phyloP scores from a whole-genome alignment of 176 grass and related monocot species.

The Musa beccarii region DNA sequence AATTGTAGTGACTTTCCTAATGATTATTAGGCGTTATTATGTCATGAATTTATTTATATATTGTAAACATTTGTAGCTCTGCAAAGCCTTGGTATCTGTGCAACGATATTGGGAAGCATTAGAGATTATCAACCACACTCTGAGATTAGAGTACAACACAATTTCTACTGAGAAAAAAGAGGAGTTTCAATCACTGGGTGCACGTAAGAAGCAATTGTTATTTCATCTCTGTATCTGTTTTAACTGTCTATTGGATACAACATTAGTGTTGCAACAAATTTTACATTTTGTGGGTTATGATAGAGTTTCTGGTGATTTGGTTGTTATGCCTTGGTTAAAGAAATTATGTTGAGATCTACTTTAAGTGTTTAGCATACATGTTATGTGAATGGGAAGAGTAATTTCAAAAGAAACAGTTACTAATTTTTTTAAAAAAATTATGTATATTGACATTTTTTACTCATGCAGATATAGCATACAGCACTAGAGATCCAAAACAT shows the following conservation, averaged over 20 bases:
- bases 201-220: constrained; percentile 41
- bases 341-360: too few species aligned
- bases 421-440: too few species aligned
- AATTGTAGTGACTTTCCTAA: not conserved
- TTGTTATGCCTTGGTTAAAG: not conserved
- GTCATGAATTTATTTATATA: constrained; percentile 1
- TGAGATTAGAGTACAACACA: constrained; percentile 68
- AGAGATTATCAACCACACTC: constrained; percentile 71
- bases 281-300: not conserved
- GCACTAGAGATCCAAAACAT: constrained; percentile 66
- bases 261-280: not conserved
- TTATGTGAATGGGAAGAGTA: too few species aligned
- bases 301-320: not conserved
- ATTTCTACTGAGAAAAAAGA: constrained; percentile 49
- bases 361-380: too few species aligned
- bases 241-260: not conserved
- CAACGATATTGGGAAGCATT: constrained; percentile 66
- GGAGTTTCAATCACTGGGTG: constrained; percentile 71
- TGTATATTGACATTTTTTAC: not conserved
- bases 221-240: constrained; percentile 3
- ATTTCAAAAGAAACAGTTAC: too few species aligned
- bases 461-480: constrained; percentile 80
- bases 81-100: constrained; percentile 62
- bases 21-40: not conserved
- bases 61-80: constrained; percentile 49